These are phyloP conservation scores for Tolypocladium pustulatum DNA, from an alignment of 2,329 filamentous ascomycete species.

Conservation along the genomic window DNA sequence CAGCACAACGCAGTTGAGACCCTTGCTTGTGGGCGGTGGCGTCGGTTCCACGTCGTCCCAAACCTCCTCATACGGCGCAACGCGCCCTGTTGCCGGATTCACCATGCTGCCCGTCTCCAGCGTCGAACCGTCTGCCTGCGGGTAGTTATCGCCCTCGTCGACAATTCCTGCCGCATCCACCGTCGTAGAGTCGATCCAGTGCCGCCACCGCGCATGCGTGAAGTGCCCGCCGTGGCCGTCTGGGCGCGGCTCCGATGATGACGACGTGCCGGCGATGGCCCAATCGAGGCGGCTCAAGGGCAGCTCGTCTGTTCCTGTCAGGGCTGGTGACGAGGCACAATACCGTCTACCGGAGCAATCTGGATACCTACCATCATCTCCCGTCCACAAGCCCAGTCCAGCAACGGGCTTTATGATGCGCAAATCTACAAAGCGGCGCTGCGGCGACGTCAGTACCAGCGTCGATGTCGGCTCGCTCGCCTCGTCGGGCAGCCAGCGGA, in stretches of 20 bases:
- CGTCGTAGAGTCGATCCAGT: conserved; percentile 49
- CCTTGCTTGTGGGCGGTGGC: conserved; percentile 2
- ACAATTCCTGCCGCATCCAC: conserved; percentile 22
- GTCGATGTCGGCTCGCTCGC: conserved; percentile 53
- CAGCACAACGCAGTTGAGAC: conserved; percentile 27
- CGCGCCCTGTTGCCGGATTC: conserved; percentile 40
- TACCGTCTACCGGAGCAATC: neutral
- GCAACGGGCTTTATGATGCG: conserved; percentile 34
- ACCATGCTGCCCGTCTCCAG: conserved; percentile 51
- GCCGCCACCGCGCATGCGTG: conserved; percentile 37
- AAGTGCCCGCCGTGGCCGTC: conserved; percentile 12
- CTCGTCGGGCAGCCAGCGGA: conserved; percentile 43
- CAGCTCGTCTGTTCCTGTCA: conserved; percentile 7
- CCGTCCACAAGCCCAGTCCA: neutral
- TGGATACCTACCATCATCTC: neutral
- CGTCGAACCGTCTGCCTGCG: conserved; percentile 26
- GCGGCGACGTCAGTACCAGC: conserved; percentile 51
- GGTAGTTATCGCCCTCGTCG: conserved; percentile 49
- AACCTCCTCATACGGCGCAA: conserved; percentile 54
- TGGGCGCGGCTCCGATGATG: conserved; percentile 15
- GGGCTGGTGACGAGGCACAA: neutral
- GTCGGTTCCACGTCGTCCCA: conserved; percentile 41
- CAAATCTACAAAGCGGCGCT: conserved; percentile 49
- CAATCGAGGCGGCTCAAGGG: conserved; percentile 41
- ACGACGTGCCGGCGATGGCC: conserved; percentile 51